Evolutionary conservation across 176 grass and related monocot genomes (phyloP), one percentile per base, ranked within the genome.

Genomic region (Musa troglodytarum): DNA sequence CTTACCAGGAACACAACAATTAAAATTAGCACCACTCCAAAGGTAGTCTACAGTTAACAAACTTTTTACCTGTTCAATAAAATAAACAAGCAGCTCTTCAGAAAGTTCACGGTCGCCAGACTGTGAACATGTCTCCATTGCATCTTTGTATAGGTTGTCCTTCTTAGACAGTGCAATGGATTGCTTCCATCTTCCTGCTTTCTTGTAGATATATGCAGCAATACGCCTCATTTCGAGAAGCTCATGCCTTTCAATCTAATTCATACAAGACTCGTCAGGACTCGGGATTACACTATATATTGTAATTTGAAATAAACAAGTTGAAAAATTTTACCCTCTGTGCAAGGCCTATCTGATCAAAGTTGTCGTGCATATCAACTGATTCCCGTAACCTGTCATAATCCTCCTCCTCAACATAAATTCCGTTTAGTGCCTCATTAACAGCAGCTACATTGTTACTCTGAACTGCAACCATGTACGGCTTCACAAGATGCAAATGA

Each of bases 141-240:
- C 89, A 84, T 99, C 95, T 82, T 89, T 99, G 81, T 99, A 99
- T 84, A 99, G 84, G 81, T 89, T 94, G 54, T 94, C 95, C 79
- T 94, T 99, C 83, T 99, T 99, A 0, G 95, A 99, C 51, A 94
- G 72, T 26, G 86, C 88, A 87, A 98, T 94, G 8, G 95, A 98
- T 72, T 89, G 84, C 82, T 98, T 98, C 95, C 95, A 98, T 82
- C 88, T 93, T 15, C 90, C 90, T 51, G 95, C 95, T 83, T 98
- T 98, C 90, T 94, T 99, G 76, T 99, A 99, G 77, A 99, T 94
- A 76, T 99, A 94, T 29, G 95, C 95, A 82, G 95, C 95, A 81
- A 99, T 89, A 69, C 95, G 85, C 86, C 95, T 87, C 90, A 99
- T 99, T 81, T 99, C 95, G 72, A 99, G 90, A 65, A 99, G 89